A percentile compares a stretch with the other conserved stretches of the same genome.
These are phyloP conservation scores for Tulasnella sp. DNA, from an alignment of 768 basidiomycete species.

Conservation along the genomic window DNA sequence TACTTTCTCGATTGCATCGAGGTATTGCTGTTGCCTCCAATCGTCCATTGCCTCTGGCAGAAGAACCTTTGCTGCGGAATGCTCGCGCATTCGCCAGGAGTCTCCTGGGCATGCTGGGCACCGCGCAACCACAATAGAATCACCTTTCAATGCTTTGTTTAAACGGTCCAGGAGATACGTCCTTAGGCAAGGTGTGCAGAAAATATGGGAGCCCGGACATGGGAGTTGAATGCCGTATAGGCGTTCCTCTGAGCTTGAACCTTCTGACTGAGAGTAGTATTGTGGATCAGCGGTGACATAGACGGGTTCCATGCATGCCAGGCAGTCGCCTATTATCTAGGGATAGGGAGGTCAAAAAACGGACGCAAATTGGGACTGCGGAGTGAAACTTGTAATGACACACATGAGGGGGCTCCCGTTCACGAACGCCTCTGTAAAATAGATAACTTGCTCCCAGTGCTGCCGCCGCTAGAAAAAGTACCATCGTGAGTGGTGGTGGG, in stretches of 20 bases:
- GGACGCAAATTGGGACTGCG: neutral
- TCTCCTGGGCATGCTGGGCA: neutral
- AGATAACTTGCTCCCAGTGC: neutral
- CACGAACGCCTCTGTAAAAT: neutral
- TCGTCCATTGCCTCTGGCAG: neutral
- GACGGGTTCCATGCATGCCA: constrained; percentile 1
- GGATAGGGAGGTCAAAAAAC: neutral
- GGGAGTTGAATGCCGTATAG: neutral
- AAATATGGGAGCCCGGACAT: neutral
- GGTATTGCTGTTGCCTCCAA: neutral
- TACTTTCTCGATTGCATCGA: neutral
- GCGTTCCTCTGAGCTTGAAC: neutral
- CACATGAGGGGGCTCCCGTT: neutral
- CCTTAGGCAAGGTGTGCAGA: neutral
- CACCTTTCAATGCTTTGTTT: neutral
- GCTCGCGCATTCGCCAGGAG: neutral
- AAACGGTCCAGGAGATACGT: neutral
- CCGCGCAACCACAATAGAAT: neutral
- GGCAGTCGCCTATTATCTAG: neutral
- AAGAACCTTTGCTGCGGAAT: neutral
- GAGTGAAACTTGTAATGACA: neutral
- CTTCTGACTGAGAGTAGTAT: neutral
- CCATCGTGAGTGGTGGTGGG: neutral
- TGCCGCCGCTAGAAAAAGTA: neutral
- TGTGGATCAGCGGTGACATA: neutral